These are phyloP conservation scores for Smallanthus sonchifolius DNA, from an alignment of 129 eudicot genomes.

Conservation along the genomic window DNA sequence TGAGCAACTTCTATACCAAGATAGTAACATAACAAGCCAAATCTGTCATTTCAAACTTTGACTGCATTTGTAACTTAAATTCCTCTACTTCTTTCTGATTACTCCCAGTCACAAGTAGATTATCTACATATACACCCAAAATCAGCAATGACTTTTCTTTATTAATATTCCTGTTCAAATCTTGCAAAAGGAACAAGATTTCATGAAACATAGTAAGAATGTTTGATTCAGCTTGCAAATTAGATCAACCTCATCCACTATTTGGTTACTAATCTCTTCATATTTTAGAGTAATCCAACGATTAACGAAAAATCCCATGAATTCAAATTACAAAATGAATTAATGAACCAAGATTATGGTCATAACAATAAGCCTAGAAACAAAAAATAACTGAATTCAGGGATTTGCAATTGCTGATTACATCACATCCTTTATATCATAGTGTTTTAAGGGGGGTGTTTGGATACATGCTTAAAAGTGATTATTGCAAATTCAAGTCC, in stretches of 20 bases:
- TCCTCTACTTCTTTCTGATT: no score
- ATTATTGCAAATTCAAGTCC: no score
- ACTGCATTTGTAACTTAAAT: no score
- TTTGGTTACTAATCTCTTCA: neutral
- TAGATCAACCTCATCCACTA: neutral
- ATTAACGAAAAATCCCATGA: neutral
- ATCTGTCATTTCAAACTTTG: no score
- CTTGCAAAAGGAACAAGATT: neutral
- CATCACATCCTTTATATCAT: neutral
- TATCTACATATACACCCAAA: no score
- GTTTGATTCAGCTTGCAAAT: neutral
- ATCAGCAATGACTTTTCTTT: no score
- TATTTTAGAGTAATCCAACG: neutral
- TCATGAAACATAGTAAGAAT: neutral
- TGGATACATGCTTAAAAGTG: neutral
- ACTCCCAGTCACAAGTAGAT: no score
- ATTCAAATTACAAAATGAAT: neutral
- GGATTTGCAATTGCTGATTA: neutral
- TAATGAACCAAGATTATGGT: neutral
- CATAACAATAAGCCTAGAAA: neutral
- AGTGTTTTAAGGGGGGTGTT: neutral
- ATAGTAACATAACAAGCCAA: no score
- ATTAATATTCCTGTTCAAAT: neutral
- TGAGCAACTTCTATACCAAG: no score
- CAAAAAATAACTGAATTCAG: neutral